Base-by-base conservation (phyloP, 306 rosid genomes). In the Crotalaria pallida region DNA sequence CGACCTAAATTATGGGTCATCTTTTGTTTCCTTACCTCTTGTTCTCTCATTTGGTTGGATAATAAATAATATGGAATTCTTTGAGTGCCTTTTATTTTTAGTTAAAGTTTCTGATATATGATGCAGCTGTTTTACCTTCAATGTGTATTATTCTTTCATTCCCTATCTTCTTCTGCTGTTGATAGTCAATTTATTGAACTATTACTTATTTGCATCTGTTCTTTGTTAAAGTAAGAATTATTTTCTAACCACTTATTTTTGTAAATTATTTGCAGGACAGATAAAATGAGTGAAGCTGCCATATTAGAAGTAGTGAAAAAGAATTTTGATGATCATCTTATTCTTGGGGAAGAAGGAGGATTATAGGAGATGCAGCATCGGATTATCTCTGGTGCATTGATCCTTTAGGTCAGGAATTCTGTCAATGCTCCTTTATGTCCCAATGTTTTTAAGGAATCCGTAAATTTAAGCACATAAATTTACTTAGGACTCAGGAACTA, bases 261-360 rank as follows among this genome's bases (percentile, higher is more conserved):
- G 43, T 48, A 38, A 77, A 73, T 65, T 57, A 73, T 65, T 62
- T 77, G 75, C 92, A 93, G 98, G 75, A 90, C 98, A 24, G 98
- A 94, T 84, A 94, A 94, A 86, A 84, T 77, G 89, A 90, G 98
- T 43, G 98, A 94, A 83, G 81, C 87, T 74, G 89, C 97, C 78
- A 86, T 94, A 76, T 76, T 94, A 65, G 86, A 87, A 48, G 88
- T 88, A 24, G 87, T 94, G 78, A 84, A 69, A 66, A 78, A 81
- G 81, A 90, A 90, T 80, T 94, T 90, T 57, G 58, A 58, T 47
- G 89, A 87, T 73, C 98, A 94, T 76, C 97, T 94, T 63, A 60
- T 94, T 85, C 95, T 94, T 71, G 98, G 98, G 68, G 98, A 94
- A 82, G 98, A 94, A 87, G 98, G 96, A 67, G 98, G 98, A 49